Percentiles rank a stretch among this genome's conserved stretches.
These are phyloP conservation scores for Pestalotiopsis sp. DNA, from an alignment of 2,329 filamentous ascomycete genomes.

Conservation along the genomic window DNA sequence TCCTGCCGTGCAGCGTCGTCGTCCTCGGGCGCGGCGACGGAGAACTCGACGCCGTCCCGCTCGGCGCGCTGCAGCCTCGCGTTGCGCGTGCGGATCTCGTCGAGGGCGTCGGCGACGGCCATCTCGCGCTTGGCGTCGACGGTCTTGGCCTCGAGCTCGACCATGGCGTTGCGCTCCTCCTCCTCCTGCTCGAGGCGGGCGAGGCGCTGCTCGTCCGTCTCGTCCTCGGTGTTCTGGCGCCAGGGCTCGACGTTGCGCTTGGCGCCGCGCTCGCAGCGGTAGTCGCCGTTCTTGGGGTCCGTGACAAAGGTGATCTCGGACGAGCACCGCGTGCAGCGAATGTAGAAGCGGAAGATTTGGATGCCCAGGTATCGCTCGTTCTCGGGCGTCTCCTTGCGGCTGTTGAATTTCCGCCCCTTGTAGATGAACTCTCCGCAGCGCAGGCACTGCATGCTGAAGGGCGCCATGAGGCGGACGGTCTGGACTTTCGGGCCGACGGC, in stretches of 20 bases:
- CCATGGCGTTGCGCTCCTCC: slow-evolving; percentile 88
- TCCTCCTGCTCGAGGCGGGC: slow-evolving; percentile 81
- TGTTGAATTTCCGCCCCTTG: slow-evolving; percentile 94
- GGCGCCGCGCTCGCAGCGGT: slow-evolving; percentile 75
- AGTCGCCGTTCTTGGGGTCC: slow-evolving; percentile 90
- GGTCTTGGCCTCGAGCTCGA: slow-evolving; percentile 91
- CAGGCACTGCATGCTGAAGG: slow-evolving; percentile 61
- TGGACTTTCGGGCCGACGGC: slow-evolving; percentile 78
- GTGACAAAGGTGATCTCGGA: slow-evolving; percentile 92
- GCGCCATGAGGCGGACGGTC: slow-evolving; percentile 88
- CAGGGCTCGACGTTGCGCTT: slow-evolving; percentile 94
- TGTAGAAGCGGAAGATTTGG: slow-evolving; percentile 88
- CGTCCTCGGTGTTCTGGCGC: slow-evolving; percentile 62
- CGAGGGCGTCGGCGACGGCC: slow-evolving; percentile 92
- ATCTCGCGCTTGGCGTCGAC: slow-evolving; percentile 92
- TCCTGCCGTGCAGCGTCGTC: slow-evolving; percentile 69
- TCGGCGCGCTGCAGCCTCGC: slow-evolving; percentile 80
- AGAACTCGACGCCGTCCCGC: slow-evolving; percentile 66
- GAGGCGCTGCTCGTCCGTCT: slow-evolving; percentile 85
- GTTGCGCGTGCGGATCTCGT: slow-evolving; percentile 92
- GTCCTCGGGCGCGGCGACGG: slow-evolving; percentile 53
- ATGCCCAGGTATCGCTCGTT: slow-evolving; percentile 90
- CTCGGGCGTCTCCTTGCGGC: slow-evolving; percentile 85
- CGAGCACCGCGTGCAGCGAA: slow-evolving; percentile 83
- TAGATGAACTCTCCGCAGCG: slow-evolving; percentile 76